Evolutionary conservation across 345 rosid genomes (phyloP).

Genomic region (rapeseed (Brassica napus)): DNA sequence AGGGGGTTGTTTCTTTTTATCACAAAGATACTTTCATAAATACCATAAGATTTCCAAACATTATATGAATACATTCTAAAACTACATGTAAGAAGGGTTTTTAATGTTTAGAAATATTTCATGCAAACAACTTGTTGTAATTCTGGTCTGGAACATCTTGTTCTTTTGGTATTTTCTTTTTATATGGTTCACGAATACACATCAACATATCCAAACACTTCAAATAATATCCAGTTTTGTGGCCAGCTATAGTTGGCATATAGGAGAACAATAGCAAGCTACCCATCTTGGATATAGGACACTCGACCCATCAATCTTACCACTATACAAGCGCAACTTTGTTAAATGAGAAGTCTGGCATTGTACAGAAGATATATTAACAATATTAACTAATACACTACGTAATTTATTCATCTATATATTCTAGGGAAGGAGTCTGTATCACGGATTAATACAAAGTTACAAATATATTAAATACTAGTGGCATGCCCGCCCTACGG

Average conservation of each 20-base stretch:
- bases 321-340: conserved; percentile 21
- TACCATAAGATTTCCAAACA: too few species aligned
- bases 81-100: too few species aligned
- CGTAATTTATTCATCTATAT: background rate
- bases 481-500: too few species aligned
- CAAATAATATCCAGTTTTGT: conserved; percentile 2
- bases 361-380: background rate
- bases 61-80: too few species aligned
- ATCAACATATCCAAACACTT: background rate
- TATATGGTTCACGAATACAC: background rate
- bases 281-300: conserved; percentile 26
- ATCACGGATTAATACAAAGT: background rate
- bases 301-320: conserved; percentile 31
- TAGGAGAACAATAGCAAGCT: conserved; percentile 24
- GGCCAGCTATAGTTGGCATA: conserved; percentile 34
- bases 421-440: background rate
- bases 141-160: too few species aligned
- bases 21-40: too few species aligned
- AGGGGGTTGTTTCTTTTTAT: too few species aligned
- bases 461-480: background rate
- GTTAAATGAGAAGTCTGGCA: conserved; percentile 9
- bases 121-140: too few species aligned
- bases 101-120: too few species aligned
- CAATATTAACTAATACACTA: background rate
- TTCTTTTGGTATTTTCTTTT: too few species aligned